Evolutionary conservation across 768 basidiomycete genomes (phyloP).

Genomic region (Sarcodon sp.): DNA sequence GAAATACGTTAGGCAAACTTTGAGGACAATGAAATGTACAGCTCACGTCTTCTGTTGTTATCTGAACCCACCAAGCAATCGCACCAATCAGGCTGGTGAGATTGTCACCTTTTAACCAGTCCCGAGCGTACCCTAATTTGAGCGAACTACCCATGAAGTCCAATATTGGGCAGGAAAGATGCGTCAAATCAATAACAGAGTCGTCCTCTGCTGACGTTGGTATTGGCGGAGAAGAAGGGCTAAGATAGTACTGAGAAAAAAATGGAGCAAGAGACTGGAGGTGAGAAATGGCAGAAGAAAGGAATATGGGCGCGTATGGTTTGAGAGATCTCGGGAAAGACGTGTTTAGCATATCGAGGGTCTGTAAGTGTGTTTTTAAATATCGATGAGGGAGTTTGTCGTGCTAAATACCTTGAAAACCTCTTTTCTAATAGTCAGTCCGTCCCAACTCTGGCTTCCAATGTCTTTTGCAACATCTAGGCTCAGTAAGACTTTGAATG

Average conservation of each 20-base stretch:
- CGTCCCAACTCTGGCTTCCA: constrained; percentile 62
- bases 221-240: constrained; percentile 27
- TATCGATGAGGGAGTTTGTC: not conserved
- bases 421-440: constrained; percentile 65
- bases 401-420: constrained; percentile 58
- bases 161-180: constrained; percentile 65
- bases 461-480: constrained; percentile 55
- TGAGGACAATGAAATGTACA: not conserved
- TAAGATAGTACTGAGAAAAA: constrained; percentile 48
- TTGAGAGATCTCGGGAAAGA: constrained; percentile 71
- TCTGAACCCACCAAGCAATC: constrained; percentile 66
- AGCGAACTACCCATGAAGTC: constrained; percentile 66
- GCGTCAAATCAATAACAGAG: constrained; percentile 50
- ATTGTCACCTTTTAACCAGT: constrained; percentile 46
- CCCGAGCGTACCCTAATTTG: constrained; percentile 49
- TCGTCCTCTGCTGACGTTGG: constrained; percentile 70
- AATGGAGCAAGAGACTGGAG: constrained; percentile 44
- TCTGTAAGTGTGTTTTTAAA: constrained; percentile 26
- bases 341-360: constrained; percentile 66
- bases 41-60: constrained; percentile 82
- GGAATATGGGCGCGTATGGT: constrained; percentile 47
- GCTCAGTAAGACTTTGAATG: constrained; percentile 67
- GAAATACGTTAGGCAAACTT: constrained; percentile 1
- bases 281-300: constrained; percentile 45
- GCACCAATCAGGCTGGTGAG: constrained; percentile 35